phyloP scores from a whole-genome alignment of 306 rosid genomes.

The Medicago arabica region DNA sequence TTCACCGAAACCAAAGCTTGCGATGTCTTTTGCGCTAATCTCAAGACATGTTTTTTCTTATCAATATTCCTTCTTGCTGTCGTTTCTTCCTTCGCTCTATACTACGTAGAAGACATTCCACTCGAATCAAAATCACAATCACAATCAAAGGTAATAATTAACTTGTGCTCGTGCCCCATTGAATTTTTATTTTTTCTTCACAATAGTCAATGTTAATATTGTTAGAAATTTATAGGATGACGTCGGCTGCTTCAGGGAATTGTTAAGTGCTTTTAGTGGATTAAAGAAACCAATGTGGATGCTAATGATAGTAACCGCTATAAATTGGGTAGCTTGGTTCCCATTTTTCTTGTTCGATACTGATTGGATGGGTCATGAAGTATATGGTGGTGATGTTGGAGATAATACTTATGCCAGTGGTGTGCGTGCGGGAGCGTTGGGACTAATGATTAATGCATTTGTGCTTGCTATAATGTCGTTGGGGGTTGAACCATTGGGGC shows the following conservation, averaged over 20 bases:
- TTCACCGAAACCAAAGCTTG: conserved; percentile 66
- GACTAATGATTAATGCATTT: conserved; percentile 63
- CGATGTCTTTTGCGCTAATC: conserved; percentile 68
- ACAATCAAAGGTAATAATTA: background rate
- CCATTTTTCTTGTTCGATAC: conserved; percentile 75
- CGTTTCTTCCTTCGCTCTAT: conserved; percentile 38
- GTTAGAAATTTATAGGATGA: background rate
- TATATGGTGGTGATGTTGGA: conserved; percentile 63
- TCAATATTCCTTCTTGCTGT: conserved; percentile 42
- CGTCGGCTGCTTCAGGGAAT: conserved; percentile 20
- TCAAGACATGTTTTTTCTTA: conserved; percentile 71
- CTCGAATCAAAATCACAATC: background rate
- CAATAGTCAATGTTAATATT: background rate
- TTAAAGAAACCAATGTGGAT: conserved; percentile 69
- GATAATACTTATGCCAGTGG: conserved; percentile 48
- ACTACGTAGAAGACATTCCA: conserved; percentile 40
- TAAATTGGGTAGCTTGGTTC: conserved; percentile 87
- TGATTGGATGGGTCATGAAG: conserved; percentile 91
- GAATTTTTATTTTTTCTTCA: too few relatives aligned
- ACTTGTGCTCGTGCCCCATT: too few relatives aligned
- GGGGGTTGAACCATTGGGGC: conserved; percentile 52
- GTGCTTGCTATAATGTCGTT: conserved; percentile 61
- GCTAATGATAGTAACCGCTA: conserved; percentile 61
- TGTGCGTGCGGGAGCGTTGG: conserved; percentile 62
- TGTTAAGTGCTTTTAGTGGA: conserved; percentile 46